Evolutionary conservation across 805 yeast species (phyloP), one percentile per base, ranked within the genome.

Genomic region (Kregervanrija pseudodelftensis): DNA sequence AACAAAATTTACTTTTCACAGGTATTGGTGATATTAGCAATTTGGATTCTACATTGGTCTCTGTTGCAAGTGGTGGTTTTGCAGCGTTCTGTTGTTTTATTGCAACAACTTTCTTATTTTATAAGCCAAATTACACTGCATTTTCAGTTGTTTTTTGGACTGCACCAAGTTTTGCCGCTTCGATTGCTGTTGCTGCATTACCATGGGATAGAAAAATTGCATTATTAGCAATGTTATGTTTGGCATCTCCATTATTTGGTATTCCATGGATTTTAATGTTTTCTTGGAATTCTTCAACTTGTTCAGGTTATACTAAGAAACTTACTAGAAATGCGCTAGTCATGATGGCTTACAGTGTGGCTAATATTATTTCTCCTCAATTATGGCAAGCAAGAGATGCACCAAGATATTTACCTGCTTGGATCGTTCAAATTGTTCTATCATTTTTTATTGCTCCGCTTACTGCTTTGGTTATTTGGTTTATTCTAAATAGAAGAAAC

Each of bases 371-470:
- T 30, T 71, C 79, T 4, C 81, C 82, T 3, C 82, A 77, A 55
- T 54, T 77, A 33, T 78, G 81, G 80, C 65, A 67, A 54, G 64
- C 51, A 8, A 60, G 52, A n/a, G 74, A 73, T 51, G 67, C 69
- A 8, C 82, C 82, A 40, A 60, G 76, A 47, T 73, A 68, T 50
- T 47, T 58, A 34, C 69, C 73, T 5, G 74, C 78, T 8, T 72
- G 83, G 82, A 63, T 70, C 43, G 77, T 76, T 10, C 82, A 77
- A 53, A 73, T 77, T 41, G 77, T 76, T 10, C 50, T 75, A n/a
- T 67, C 77, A 9, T 77, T 74, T 55, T 59, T 65, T 34, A 36
- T 63, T 10, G 73, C 80, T 1, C 80, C 82, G 3, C 39, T 63
- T 2, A 31, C 73, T 13, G 64, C 73, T 5, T 42, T 71, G 3